phyloP scores from a whole-genome alignment of 2,329 filamentous ascomycete genomes.

The Ascochyta viciae-villosae region DNA sequence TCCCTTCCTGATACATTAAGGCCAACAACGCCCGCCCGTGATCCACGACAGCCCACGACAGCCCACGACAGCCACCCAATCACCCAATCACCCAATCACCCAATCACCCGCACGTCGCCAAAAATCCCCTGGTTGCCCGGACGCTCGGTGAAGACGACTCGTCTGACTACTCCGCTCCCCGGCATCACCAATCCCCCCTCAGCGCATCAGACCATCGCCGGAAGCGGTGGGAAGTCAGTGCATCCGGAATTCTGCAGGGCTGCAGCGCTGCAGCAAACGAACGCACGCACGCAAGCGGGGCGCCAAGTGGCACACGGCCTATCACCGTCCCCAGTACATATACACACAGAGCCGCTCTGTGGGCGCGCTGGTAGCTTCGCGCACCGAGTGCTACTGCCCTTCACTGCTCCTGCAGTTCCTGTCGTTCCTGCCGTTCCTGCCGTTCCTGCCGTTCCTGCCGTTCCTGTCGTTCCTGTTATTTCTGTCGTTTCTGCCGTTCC shows the following conservation, averaged over 20 bases:
- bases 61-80: not conserved
- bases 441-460: slow-evolving; percentile 17
- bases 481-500: no score
- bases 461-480: no score
- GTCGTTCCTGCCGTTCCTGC: slow-evolving; percentile 13
- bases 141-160: slow-evolving; percentile 6
- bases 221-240: slow-evolving; percentile 34
- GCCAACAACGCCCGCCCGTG: slow-evolving; percentile 12
- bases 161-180: slow-evolving; percentile 15
- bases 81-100: no score
- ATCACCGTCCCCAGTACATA: slow-evolving; percentile 27
- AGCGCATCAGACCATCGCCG: slow-evolving; percentile 35
- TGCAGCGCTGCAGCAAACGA: slow-evolving; percentile 15
- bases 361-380: slow-evolving; percentile 9
- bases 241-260: slow-evolving; percentile 29
- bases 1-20: slow-evolving; percentile 25
- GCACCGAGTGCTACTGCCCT: slow-evolving; percentile 11
- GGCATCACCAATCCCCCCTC: slow-evolving; percentile 24
- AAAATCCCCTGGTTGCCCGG: not conserved
- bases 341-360: slow-evolving; percentile 22
- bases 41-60: slow-evolving; percentile 5
- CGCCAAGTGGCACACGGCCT: slow-evolving; percentile 31
- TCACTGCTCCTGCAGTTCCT: slow-evolving; percentile 22
- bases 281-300: slow-evolving; percentile 31
- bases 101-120: not conserved